Percentiles rank a stretch among this genome's conserved stretches.
phyloP scores from a whole-genome alignment of 2,329 filamentous ascomycete species.

The Cryphonectria parasitica region DNA sequence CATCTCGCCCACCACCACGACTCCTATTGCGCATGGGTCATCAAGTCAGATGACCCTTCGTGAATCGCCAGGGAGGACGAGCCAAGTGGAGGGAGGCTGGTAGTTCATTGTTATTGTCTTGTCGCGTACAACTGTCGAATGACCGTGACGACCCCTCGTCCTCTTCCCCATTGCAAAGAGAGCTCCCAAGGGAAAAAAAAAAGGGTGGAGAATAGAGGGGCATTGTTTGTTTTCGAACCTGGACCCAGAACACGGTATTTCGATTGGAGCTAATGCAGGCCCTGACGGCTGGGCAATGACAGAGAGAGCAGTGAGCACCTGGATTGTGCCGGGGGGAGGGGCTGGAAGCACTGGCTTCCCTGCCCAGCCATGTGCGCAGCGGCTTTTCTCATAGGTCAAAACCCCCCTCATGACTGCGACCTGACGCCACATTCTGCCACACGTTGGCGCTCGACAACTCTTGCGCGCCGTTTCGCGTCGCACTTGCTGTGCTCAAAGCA shows the following conservation, averaged over 20 bases:
- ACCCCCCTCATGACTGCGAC: conserved; percentile 1
- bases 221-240: conserved; percentile 25
- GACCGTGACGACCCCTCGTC: not conserved
- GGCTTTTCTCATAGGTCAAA: conserved; percentile 6
- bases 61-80: not conserved
- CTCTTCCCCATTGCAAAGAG: not conserved
- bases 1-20: not conserved
- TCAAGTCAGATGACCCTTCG: conserved; percentile 11
- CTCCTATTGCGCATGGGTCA: not conserved
- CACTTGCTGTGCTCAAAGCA: not conserved
- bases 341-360: conserved; percentile 1
- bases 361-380: conserved; percentile 11
- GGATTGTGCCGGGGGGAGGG: conserved; percentile 9
- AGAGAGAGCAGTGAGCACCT: conserved; percentile 10
- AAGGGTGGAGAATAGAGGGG: conserved; percentile 17
- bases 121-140: conserved; percentile 22
- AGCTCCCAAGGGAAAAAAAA: not conserved
- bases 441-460: not conserved
- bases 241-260: conserved; percentile 13
- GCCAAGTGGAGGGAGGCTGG: not conserved
- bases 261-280: conserved; percentile 17
- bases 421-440: conserved; percentile 6
- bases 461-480: conserved; percentile 24
- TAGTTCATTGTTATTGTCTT: conserved; percentile 20
- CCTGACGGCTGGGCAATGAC: conserved; percentile 15